phyloP scores from a whole-genome alignment of 2,329 filamentous ascomycete genomes.

The Remersonia thermophila region DNA sequence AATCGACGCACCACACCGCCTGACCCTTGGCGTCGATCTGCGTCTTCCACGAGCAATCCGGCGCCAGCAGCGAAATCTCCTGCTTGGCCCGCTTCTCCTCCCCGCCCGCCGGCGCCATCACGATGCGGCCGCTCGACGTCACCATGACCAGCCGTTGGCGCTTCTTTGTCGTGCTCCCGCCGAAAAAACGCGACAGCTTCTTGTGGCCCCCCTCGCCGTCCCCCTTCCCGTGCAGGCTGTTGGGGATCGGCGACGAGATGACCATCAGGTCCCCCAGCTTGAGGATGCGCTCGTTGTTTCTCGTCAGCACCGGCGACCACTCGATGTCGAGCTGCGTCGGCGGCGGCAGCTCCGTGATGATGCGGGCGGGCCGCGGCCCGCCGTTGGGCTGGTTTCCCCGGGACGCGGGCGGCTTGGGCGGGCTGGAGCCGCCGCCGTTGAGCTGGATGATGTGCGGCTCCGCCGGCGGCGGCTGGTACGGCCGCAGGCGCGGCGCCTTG shows the following conservation, averaged over 20 bases:
- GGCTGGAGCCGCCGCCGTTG: conserved; percentile 38
- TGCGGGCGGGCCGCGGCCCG: conserved; percentile 53
- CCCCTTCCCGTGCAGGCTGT: conserved; percentile 59
- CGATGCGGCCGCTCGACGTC: conserved; percentile 78
- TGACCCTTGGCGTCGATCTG: conserved; percentile 79
- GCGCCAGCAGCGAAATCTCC: conserved; percentile 70
- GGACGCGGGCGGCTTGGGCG: conserved; percentile 20
- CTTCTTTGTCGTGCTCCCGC: conserved; percentile 82
- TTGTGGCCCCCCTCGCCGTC: conserved; percentile 55
- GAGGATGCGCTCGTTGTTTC: conserved; percentile 83
- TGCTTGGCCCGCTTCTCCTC: conserved; percentile 93
- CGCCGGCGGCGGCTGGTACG: conserved; percentile 65
- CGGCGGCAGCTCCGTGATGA: conserved; percentile 93
- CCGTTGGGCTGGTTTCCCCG: conserved; percentile 18
- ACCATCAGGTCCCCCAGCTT: conserved; percentile 89
- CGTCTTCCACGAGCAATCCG: conserved; percentile 66
- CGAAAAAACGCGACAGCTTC: conserved; percentile 89
- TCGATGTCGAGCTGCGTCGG: conserved; percentile 95
- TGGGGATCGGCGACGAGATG: conserved; percentile 62
- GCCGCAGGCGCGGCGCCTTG: conserved; percentile 75
- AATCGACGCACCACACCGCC: conserved; percentile 82
- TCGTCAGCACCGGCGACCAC: conserved; percentile 90
- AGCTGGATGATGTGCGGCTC: conserved; percentile 66
- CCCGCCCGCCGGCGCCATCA: conserved; percentile 80
- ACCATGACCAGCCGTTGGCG: conserved; percentile 88